Evolutionary conservation across 352 stramenopile genomes (phyloP), one percentile per base, ranked within the genome.

Genomic region (Thalassiosira pacifica): DNA sequence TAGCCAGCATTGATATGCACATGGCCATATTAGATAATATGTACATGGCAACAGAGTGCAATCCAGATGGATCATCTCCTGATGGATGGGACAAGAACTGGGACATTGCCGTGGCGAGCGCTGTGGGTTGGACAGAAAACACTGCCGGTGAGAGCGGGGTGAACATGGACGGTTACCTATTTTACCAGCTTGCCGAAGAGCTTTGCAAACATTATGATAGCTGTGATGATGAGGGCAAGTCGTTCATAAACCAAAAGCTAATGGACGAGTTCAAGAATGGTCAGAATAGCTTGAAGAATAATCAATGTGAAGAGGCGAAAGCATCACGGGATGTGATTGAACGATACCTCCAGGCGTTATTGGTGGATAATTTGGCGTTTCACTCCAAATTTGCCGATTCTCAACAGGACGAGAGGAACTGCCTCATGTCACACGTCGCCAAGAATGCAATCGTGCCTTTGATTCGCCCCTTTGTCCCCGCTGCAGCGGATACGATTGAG

Each of bases 1-100:
- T 91, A 57, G 82, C 65, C 22, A 88, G 71, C 45, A 86, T 93
- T 69, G 84, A 94, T 45, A 87, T 94, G 82, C 93, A 91, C 70
- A 65, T 94, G 40, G 48, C 52, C 26, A 87, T 89, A 55, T 63
- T 89, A 8, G 67, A 88, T 52, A 76, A 86, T n/a, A 76, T 94
- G 32, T 87, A 92, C 40, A 53, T 87, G 74, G 90, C 88, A 27
- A 40, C 86, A n/a, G 29, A 68, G n/a, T 55, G 8, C n/a, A 29
- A 67, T 32, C 26, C 42, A 37, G 40, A 24, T 31, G 19, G 19
- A 5, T 3, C 3, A 63, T 40, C 64, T 4, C 70, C 66, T 55
- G 27, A 77, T 10, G 85, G 53, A 16, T 52, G 24, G n/a, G 34
- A 52, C 24, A 24, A 24, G 48, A 48, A 69, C 31, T 88, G 84